A percentile compares a stretch with the other conserved stretches of the same genome.
Evolutionary conservation across 2,329 filamentous ascomycete genomes (phyloP).

Genomic region (Colletotrichum viniferum): DNA sequence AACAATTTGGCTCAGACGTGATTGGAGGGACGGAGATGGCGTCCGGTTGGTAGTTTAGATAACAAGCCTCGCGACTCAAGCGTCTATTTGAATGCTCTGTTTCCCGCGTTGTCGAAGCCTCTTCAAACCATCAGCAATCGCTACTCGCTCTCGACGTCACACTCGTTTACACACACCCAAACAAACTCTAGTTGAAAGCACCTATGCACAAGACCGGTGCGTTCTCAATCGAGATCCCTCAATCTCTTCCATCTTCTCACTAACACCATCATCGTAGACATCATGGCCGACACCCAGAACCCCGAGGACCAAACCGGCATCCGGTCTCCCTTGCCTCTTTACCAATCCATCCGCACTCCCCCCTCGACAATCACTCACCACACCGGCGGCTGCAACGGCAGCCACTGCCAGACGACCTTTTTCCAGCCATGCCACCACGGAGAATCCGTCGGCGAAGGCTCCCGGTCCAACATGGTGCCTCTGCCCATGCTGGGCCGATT

Average conservation of each 20-base stretch:
- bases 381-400: not conserved
- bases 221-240: not conserved
- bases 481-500: slow-evolving; percentile 3
- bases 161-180: not conserved
- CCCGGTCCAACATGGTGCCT: slow-evolving; percentile 9
- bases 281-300: not conserved
- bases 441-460: not conserved
- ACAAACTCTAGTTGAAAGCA: not conserved
- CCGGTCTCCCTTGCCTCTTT: slow-evolving; percentile 1
- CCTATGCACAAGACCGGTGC: not conserved
- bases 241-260: not conserved
- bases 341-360: slow-evolving; percentile 4
- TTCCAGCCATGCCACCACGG: not conserved
- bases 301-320: not conserved
- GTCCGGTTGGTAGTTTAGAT: not conserved
- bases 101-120: not conserved
- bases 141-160: not conserved
- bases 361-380: not conserved
- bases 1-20: not conserved
- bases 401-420: not conserved
- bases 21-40: not conserved
- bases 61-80: not conserved
- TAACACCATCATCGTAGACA: not conserved
- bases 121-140: not conserved
- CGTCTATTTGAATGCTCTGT: not conserved